Base-by-base conservation (phyloP, 805 yeast genomes). In the Lipomyces anomalus region DNA sequence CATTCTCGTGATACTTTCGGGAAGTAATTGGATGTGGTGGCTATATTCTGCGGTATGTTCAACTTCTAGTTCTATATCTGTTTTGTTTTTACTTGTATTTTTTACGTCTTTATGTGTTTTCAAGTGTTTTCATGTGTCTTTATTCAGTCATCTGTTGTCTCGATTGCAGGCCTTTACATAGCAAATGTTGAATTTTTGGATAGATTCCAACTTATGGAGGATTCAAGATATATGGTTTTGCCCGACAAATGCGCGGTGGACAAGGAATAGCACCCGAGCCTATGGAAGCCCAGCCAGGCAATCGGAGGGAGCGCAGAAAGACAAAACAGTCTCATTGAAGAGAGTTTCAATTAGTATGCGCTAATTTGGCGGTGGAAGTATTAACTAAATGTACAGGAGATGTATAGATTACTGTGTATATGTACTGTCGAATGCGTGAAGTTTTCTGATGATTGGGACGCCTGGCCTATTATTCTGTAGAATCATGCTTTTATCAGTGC, bases 1-100 rank as follows among this genome's bases (percentile, higher is more conserved):
- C 52, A 44, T 80, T 1, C 63, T 80, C 42, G 74, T 78, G 68
- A 55, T 76, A 4, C 20, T 76, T 0, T 56, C 75, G 30, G 88
- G 88, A 4, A 60, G 74, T 35, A 75, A 75, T 60, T 71, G 72
- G 57, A 78, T 76, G 6, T 84, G 87, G 87, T 69, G 68, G 55
- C 46, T 80, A 30, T 72, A 70, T 53, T 46, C 67, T n/a, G 60
- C 66, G 7, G 61, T 64, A 49, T 40, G 64, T 52, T 9, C 11
- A 13, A 9, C 11, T 13, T 13, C 13, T 6, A 11, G 39, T n/a
- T n/a, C n/a, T n/a, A n/a, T n/a, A n/a, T n/a, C n/a, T n/a, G n/a
- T n/a, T n/a, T n/a, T n/a, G n/a, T n/a, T n/a, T n/a, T n/a, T n/a
- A n/a, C n/a, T n/a, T n/a, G n/a, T n/a, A n/a, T n/a, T n/a, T n/a